Evolutionary conservation across 1,139 yeast genomes (phyloP), one percentile per base, ranked within the genome.

Genomic region (Groenewaldozyma auringiensis): DNA sequence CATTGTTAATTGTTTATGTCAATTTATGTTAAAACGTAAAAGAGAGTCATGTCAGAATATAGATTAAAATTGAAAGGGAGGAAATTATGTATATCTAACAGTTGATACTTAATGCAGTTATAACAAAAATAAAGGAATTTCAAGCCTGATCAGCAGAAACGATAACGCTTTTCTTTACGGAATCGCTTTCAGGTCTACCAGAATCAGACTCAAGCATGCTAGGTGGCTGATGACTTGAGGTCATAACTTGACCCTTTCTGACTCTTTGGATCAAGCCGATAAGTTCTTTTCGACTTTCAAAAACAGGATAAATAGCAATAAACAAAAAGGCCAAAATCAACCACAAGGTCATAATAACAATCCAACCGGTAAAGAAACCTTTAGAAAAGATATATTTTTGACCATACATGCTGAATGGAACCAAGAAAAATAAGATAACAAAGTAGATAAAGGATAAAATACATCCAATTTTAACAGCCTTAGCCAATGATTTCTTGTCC

Each of bases 361-460:
- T 46, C 51, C 51, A 50, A 4, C 48, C 53, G 3, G 51, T 50
- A 27, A 50, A 50, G 37, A 50, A 50, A 14, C 21, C 27, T 22
- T 50, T 48, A 16, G 53, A 50, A 31, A 50, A 50, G 21, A 48
- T 47, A 29, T 50, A 50, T 21, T 44, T 45, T 16, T 21, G 33
- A 3, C 51, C 51, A 41, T 42, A 48, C 47, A 50, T 42, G 3
- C 48, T 42, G 44, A 50, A 37, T 17, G 51, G 53, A 9, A 43
- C 31, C 20, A 47, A 17, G 31, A 47, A 37, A 21, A 33, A 36
- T 29, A 47, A 32, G 16, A 44, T 31, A 16, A 43, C 21, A 18
- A 43, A 25, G 27, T 43, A 43, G 11, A 29, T 42, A 11, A 29
- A 20, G 16, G 39, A 37, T 3, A 45, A 18, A 6, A n/a, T 25